A percentile compares a stretch with the other conserved stretches of the same genome.
Evolutionary conservation across 2,329 filamentous ascomycete genomes (phyloP).

Genomic region (Geosmithia flava): DNA sequence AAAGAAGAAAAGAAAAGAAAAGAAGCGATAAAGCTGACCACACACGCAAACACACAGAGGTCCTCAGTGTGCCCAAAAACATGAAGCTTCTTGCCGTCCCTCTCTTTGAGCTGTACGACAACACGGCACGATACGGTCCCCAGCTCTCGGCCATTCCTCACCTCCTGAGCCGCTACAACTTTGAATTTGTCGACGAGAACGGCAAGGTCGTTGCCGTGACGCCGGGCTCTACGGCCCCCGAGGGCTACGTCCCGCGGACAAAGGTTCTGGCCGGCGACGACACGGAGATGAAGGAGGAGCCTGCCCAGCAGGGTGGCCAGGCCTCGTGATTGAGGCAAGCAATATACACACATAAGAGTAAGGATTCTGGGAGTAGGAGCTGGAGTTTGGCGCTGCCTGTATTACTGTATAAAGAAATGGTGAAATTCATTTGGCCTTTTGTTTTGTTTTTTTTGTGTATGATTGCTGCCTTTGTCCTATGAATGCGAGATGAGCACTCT

Average conservation of each 20-base stretch:
- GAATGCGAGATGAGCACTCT: neutral
- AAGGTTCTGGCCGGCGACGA: constrained; percentile 54
- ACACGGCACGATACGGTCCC: constrained; percentile 86
- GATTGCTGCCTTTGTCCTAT: neutral
- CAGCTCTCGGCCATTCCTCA: constrained; percentile 95
- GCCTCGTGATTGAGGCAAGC: neutral
- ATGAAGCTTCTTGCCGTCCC: constrained; percentile 98
- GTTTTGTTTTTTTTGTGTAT: neutral
- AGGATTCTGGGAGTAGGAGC: neutral
- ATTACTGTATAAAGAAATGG: constrained; percentile 1
- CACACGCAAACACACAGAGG: constrained; percentile 43
- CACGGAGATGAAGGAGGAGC: constrained; percentile 45
- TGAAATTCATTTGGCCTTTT: neutral
- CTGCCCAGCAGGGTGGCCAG: constrained; percentile 15
- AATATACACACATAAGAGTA: neutral
- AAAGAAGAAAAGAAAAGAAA: neutral
- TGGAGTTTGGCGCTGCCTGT: neutral
- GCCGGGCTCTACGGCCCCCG: constrained; percentile 52
- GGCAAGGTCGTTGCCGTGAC: constrained; percentile 79
- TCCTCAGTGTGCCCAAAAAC: constrained; percentile 94
- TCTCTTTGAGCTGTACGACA: constrained; percentile 96
- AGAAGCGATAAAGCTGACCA: constrained; percentile 1
- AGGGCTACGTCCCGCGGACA: constrained; percentile 47
- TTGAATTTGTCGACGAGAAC: constrained; percentile 91
- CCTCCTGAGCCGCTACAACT: constrained; percentile 88